Evolutionary conservation across 495 filamentous ascomycete species (phyloP).

Genomic region (Terfezia claveryi): DNA sequence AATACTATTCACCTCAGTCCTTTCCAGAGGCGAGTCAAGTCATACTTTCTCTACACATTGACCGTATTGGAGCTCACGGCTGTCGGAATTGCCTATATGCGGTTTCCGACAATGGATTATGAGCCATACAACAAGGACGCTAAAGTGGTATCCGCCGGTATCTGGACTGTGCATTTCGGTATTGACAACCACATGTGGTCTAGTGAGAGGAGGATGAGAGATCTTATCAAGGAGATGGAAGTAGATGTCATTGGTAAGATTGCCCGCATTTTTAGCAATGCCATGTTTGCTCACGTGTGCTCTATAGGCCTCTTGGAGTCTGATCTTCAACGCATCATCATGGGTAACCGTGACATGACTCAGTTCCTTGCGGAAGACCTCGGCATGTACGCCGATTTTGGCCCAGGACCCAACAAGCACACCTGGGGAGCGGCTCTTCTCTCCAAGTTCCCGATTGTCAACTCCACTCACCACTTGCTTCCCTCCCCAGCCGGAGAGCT

Average conservation of each 20-base stretch:
- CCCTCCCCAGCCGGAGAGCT: slow-evolving; percentile 87
- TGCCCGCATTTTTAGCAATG: too few species aligned
- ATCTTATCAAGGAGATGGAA: slow-evolving; percentile 80
- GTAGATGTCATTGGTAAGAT: slow-evolving; percentile 49
- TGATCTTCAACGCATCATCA: slow-evolving; percentile 93
- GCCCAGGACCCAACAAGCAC: slow-evolving; percentile 95
- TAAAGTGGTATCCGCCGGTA: slow-evolving; percentile 72
- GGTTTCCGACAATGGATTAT: slow-evolving; percentile 86
- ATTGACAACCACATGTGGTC: slow-evolving; percentile 99
- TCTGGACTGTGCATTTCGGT: slow-evolving; percentile 98
- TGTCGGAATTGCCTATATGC: slow-evolving; percentile 62
- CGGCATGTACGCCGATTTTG: slow-evolving; percentile 96
- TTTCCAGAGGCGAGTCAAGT: slow-evolving; percentile 31
- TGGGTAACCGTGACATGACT: slow-evolving; percentile 95
- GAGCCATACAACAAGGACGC: slow-evolving; percentile 70
- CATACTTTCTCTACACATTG: slow-evolving; percentile 45
- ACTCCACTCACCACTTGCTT: slow-evolving; percentile 87
- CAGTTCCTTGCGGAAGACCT: slow-evolving; percentile 90
- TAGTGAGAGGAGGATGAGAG: slow-evolving; percentile 78
- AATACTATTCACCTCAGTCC: slow-evolving; percentile 29
- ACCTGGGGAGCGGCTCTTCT: slow-evolving; percentile 90
- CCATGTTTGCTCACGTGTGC: too few species aligned
- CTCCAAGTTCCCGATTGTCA: slow-evolving; percentile 93
- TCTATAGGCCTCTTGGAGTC: slow-evolving; percentile 57
- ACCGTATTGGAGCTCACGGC: slow-evolving; percentile 40